Base-by-base conservation (phyloP, 495 filamentous ascomycete genomes). In the Penicillium paradoxum region DNA sequence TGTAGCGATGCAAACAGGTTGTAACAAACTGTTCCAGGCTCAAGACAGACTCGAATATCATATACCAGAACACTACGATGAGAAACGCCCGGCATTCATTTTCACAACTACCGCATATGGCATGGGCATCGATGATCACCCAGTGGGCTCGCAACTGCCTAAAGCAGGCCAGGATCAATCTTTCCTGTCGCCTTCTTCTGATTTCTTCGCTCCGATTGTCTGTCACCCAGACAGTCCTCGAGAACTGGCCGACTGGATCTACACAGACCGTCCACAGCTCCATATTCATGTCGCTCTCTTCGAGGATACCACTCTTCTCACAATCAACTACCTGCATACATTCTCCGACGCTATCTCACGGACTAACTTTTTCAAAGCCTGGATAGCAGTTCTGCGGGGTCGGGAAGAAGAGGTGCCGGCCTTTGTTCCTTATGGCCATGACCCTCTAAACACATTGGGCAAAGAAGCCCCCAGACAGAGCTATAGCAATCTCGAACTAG, bases 281-380 rank as follows among this genome's bases (percentile, higher is more conserved):
- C 57, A 67, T 19, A 62, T 82, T n/a, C 75, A 79, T 40, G 66
- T 78, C 32, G 66, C 70, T 5, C 60, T 63, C 0, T 79, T 82
- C 51, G 51, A 59, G 10, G 72, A 82, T 57, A 66, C 72, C 7
- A 82, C 77, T 0, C 57, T 82, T 17, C 59, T 82, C 9, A 67
- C 66, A 4, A 45, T 78, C 17, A 63, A 57, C 9, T 79, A 62
- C 54, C 63, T 72, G 21, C 79, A 82, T 54, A 71, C 73, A 2
- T 51, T 77, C 6, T 68, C 68, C 32, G 79, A 82, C 45, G 75
- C 66, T 1, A 65, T 75, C 54, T 74, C 70, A 6, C 63, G 51
- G 56, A 14, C 51, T 6, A 53, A 24, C 6, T 57, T 65, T 24
- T 39, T 62, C 17, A 39, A 51, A 8, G 63, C 59, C 13, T 65